A percentile compares a stretch with the other conserved stretches of the same genome.
phyloP scores from a whole-genome alignment of 73 alveolate genomes.

The Paramecium biaurelia region DNA sequence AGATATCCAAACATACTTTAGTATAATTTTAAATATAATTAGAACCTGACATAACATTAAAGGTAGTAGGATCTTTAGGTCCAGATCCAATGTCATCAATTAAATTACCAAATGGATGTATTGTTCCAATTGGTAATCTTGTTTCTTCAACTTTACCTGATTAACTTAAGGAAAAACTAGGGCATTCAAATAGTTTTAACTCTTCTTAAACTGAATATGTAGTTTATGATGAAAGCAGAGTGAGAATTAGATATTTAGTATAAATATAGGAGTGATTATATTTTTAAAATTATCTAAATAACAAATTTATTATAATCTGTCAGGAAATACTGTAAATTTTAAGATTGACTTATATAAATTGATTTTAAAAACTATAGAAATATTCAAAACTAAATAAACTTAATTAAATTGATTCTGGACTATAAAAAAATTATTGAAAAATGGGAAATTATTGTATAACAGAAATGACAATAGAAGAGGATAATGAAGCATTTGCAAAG shows the following conservation, averaged over 20 bases:
- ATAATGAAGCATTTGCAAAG: neutral
- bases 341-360: neutral
- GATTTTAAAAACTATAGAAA: neutral
- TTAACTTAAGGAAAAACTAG: neutral
- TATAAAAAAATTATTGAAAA: neutral
- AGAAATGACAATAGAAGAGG: neutral
- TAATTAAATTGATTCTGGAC: neutral
- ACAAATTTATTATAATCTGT: neutral
- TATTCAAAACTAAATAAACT: neutral
- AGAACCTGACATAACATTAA: constrained; percentile 61
- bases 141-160: neutral
- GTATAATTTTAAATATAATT: constrained; percentile 30
- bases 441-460: neutral
- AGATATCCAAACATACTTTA: constrained; percentile 48
- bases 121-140: constrained; percentile 87
- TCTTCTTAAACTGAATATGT: constrained; percentile 76
- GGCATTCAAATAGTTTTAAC: neutral
- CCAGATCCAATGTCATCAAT: constrained; percentile 85
- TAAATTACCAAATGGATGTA: constrained; percentile 87
- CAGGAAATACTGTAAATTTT: neutral
- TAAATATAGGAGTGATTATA: neutral
- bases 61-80: constrained; percentile 73
- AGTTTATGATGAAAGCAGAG: constrained; percentile 83
- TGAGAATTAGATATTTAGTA: constrained; percentile 87
- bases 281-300: neutral